Percentiles rank a stretch among this genome's conserved stretches.
phyloP scores from a whole-genome alignment of 2,329 filamentous ascomycete genomes.

The Colletotrichum nymphaeae region DNA sequence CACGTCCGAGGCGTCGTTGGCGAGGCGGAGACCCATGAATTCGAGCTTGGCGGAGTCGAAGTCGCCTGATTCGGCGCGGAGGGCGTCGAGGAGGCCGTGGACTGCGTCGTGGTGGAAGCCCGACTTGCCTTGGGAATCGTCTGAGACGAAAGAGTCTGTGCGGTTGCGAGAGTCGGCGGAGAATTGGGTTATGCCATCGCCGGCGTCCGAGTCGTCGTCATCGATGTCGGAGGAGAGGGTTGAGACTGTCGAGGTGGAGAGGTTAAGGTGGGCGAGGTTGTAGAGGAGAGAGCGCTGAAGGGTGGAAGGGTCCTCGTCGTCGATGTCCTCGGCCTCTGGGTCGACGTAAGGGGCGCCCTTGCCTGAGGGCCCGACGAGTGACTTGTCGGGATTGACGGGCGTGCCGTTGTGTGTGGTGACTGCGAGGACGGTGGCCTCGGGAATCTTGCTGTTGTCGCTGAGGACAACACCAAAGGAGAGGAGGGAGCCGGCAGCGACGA shows the following conservation, averaged over 20 bases:
- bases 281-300: constrained; percentile 69
- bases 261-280: constrained; percentile 62
- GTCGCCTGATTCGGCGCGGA: constrained; percentile 79
- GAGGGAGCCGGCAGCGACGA: constrained; percentile 77
- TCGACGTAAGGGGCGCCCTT: constrained; percentile 62
- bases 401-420: constrained; percentile 50
- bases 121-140: constrained; percentile 70
- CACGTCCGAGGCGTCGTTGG: constrained; percentile 88
- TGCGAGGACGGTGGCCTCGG: constrained; percentile 47
- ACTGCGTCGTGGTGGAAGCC: constrained; percentile 90
- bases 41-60: constrained; percentile 88
- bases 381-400: constrained; percentile 52
- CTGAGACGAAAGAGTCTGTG: constrained; percentile 78
- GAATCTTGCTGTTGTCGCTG: constrained; percentile 67
- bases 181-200: constrained; percentile 65
- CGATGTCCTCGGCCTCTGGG: constrained; percentile 61
- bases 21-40: constrained; percentile 92
- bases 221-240: constrained; percentile 73
- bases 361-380: constrained; percentile 60
- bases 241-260: constrained; percentile 67
- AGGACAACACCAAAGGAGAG: constrained; percentile 84
- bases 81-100: constrained; percentile 84
- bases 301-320: constrained; percentile 59
- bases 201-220: constrained; percentile 74
- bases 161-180: constrained; percentile 70